phyloP scores from a whole-genome alignment of 2,329 filamentous ascomycete species.

The Colletotrichum ledebouriae region DNA sequence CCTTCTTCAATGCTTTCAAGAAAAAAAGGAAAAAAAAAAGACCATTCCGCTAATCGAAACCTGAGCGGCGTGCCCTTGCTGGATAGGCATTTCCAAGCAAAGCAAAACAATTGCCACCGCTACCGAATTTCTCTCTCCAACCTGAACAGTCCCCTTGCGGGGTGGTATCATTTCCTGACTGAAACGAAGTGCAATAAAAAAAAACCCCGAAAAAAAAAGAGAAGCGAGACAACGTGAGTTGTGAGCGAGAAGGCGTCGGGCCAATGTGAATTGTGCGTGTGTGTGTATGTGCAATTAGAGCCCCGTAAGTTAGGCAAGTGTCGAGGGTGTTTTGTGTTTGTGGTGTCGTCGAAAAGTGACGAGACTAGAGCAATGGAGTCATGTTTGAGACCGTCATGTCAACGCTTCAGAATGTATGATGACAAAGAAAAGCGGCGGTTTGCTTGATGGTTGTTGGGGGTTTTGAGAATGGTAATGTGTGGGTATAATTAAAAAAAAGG shows the following conservation, averaged over 20 bases:
- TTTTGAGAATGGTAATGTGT: constrained; percentile 18
- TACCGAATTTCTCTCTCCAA: constrained; percentile 23
- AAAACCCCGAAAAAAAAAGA: constrained; percentile 15
- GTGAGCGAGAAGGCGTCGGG: constrained; percentile 22
- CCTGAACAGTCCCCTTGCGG: constrained; percentile 31
- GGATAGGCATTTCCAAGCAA: neutral
- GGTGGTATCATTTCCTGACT: constrained; percentile 45
- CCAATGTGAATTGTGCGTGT: constrained; percentile 10
- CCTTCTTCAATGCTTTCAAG: constrained; percentile 10
- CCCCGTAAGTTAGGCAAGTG: constrained; percentile 14
- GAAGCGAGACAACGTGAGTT: constrained; percentile 4
- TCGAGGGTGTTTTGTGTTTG: constrained; percentile 8
- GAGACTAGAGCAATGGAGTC: constrained; percentile 21
- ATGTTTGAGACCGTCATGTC: constrained; percentile 7
- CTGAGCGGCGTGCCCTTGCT: neutral
- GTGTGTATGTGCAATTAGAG: constrained; percentile 30
- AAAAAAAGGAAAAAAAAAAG: neutral
- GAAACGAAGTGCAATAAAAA: constrained; percentile 38
- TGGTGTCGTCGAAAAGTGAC: neutral
- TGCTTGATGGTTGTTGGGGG: constrained; percentile 23
- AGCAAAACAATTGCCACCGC: neutral
- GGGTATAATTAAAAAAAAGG: constrained; percentile 35
- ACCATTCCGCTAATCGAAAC: neutral
- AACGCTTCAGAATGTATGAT: constrained; percentile 28
- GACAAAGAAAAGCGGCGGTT: constrained; percentile 38